phyloP scores from a whole-genome alignment of 768 basidiomycete species.

The Termitomyces sp. region DNA sequence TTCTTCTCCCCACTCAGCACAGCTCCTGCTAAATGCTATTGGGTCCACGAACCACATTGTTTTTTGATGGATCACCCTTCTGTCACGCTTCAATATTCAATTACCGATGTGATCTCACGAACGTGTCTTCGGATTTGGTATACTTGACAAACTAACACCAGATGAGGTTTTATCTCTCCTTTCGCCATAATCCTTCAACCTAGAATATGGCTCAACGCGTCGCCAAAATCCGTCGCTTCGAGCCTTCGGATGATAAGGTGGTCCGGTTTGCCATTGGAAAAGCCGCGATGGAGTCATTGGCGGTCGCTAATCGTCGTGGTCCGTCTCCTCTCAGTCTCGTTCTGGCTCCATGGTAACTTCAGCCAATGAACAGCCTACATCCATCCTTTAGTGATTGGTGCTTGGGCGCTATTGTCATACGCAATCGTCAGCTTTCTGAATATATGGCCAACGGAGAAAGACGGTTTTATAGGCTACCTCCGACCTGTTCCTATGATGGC shows the following conservation, averaged over 20 bases:
- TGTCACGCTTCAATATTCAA: background rate
- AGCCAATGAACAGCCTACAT: constrained; percentile 36
- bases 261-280: constrained; percentile 64
- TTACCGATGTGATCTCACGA: background rate
- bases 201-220: constrained; percentile 32
- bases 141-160: background rate
- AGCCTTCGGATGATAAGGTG: constrained; percentile 47
- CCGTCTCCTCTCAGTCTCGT: background rate
- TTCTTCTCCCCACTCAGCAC: background rate
- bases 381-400: constrained; percentile 52
- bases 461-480: constrained; percentile 46
- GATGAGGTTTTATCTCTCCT: constrained; percentile 1
- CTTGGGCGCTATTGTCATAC: constrained; percentile 59
- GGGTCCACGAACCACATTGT: background rate
- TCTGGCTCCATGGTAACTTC: constrained; percentile 1
- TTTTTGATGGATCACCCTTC: background rate
- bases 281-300: constrained; percentile 61
- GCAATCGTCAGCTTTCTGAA: constrained; percentile 52
- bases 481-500: constrained; percentile 64
- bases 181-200: background rate
- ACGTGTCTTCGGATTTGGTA: background rate
- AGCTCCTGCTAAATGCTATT: background rate
- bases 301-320: constrained; percentile 62
- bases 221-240: constrained; percentile 51
- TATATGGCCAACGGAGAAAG: constrained; percentile 58